A percentile compares a stretch with the other conserved stretches of the same genome.
Evolutionary conservation across 1,284 basidiomycete genomes (phyloP).

Genomic region (Gymnopus androsaceus): DNA sequence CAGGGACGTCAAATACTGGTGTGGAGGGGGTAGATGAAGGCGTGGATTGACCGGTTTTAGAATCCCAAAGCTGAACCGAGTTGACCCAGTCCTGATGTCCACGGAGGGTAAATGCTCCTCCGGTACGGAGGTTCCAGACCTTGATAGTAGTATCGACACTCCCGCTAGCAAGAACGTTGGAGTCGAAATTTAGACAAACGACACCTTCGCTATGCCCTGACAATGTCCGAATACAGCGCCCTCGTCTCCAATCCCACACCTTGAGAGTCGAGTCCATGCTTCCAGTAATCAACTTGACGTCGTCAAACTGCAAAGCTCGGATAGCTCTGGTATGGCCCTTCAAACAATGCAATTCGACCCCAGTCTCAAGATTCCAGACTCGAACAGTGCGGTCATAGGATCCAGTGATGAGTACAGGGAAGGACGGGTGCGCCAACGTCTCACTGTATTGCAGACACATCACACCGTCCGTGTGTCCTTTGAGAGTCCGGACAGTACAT

Average conservation of each 20-base stretch:
- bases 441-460: constrained; percentile 98
- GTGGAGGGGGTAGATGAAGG: constrained; percentile 38
- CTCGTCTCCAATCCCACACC: constrained; percentile 98
- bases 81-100: constrained; percentile 99
- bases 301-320: constrained; percentile 93
- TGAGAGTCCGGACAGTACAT: constrained; percentile 81
- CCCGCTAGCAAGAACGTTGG: constrained; percentile 89
- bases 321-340: constrained; percentile 92
- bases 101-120: constrained; percentile 88
- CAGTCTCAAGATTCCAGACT: constrained; percentile 97
- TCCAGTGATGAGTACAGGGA: constrained; percentile 95
- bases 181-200: constrained; percentile 91
- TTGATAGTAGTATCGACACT: constrained; percentile 90
- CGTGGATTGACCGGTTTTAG: constrained; percentile 39
- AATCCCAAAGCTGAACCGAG: constrained; percentile 92
- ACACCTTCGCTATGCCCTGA: constrained; percentile 93
- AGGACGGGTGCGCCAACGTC: constrained; percentile 79
- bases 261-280: constrained; percentile 96
- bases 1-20: constrained; percentile 39
- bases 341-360: constrained; percentile 80
- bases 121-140: constrained; percentile 93
- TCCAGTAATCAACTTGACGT: constrained; percentile 93
- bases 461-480: constrained; percentile 94
- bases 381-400: constrained; percentile 95
- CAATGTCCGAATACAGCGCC: constrained; percentile 85